Percentiles rank a stretch among this genome's conserved stretches.
Conservation (phyloP, 345 rosid genomes). For the Bretschneidera sinensis region DNA sequence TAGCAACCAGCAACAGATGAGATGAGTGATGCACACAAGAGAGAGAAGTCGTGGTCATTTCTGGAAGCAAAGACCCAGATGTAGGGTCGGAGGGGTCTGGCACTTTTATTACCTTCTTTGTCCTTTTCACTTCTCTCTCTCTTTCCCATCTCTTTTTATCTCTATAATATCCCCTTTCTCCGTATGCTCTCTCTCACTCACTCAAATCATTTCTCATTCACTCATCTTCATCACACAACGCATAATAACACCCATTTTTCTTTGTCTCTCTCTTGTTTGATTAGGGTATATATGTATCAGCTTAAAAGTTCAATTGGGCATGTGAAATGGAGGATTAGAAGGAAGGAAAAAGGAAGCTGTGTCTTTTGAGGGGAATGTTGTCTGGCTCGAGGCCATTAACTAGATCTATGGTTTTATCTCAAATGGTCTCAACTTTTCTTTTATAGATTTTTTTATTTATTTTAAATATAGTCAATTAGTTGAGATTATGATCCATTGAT, state of each 20-base stretch:
- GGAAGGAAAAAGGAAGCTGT: conserved; percentile 29
- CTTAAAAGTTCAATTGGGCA: no score
- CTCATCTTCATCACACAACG: not conserved
- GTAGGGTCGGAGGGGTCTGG: conserved; percentile 29
- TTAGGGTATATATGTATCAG: conserved; percentile 1
- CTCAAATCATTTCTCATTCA: conserved; percentile 26
- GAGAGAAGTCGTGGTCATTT: conserved; percentile 22
- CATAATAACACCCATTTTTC: not conserved
- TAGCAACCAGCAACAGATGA: no score
- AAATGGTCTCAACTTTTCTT: not conserved
- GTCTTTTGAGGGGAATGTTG: conserved; percentile 89
- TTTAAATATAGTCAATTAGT: no score
- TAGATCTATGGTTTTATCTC: conserved; percentile 1
- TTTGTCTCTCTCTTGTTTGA: conserved; percentile 1
- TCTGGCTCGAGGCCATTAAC: conserved; percentile 86
- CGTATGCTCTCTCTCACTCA: conserved; percentile 26
- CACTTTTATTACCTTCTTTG: conserved; percentile 45
- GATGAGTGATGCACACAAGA: not conserved
- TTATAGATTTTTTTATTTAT: no score
- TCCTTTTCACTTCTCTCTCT: conserved; percentile 28
- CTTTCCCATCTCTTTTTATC: conserved; percentile 27
- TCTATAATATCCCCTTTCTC: conserved; percentile 15
- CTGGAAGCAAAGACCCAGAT: conserved; percentile 16
- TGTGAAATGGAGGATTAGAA: no score
- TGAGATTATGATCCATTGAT: conserved; percentile 11